phyloP scores from a whole-genome alignment of 2,329 filamentous ascomycete genomes.

The Fulvia fulva region DNA sequence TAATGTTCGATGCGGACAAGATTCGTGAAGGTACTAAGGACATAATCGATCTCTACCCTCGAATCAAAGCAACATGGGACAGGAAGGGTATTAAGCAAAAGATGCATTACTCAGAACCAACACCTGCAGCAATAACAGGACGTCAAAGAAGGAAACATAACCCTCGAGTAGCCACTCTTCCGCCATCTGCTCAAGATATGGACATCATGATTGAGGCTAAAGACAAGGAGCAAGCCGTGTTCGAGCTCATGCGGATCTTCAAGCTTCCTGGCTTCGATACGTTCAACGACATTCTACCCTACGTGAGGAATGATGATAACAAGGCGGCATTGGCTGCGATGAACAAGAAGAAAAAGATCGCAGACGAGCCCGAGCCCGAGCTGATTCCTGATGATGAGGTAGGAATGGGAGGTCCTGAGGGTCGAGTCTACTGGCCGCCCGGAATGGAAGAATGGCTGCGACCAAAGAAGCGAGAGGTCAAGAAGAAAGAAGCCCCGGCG shows the following conservation, averaged over 20 bases:
- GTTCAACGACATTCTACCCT: constrained; percentile 73
- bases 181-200: constrained; percentile 77
- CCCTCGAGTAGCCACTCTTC: constrained; percentile 70
- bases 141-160: constrained; percentile 81
- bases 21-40: constrained; percentile 81
- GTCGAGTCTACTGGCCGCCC: constrained; percentile 83
- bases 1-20: constrained; percentile 70
- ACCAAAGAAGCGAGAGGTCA: constrained; percentile 69
- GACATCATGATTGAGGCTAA: constrained; percentile 99
- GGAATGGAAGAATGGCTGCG: constrained; percentile 88
- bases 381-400: constrained; percentile 64
- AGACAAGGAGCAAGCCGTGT: constrained; percentile 94
- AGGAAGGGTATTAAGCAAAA: constrained; percentile 84
- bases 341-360: constrained; percentile 40
- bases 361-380: constrained; percentile 33
- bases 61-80: constrained; percentile 79
- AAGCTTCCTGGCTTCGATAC: constrained; percentile 74
- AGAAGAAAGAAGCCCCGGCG: constrained; percentile 47
- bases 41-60: constrained; percentile 68
- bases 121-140: constrained; percentile 69
- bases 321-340: constrained; percentile 40
- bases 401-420: constrained; percentile 78
- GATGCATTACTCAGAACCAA: constrained; percentile 92
- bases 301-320: constrained; percentile 73
- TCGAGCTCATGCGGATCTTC: constrained; percentile 86